Conservation (phyloP, 129 eudicot genomes). For the Heracleum sosnowskyi region DNA sequence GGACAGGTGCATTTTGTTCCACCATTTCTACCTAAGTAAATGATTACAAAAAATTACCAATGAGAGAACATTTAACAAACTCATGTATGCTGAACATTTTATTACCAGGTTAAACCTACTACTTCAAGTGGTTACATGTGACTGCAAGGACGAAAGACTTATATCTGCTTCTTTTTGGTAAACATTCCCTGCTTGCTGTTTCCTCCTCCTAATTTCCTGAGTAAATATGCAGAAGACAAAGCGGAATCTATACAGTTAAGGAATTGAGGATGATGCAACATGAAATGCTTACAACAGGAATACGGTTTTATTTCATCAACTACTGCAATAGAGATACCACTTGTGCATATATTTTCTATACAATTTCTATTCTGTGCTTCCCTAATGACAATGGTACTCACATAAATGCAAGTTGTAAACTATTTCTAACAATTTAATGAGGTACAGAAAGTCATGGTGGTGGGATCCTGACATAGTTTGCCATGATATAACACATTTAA, state of each 20-base stretch:
- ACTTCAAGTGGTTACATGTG: conserved; percentile 33
- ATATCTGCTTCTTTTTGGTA: conserved; percentile 32
- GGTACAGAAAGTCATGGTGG: not conserved
- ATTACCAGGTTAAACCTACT: not conserved
- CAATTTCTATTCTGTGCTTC: not conserved
- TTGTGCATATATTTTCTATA: not conserved
- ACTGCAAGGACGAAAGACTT: conserved; percentile 47
- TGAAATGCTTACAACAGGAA: not conserved
- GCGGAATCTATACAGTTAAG: not conserved
- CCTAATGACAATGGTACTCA: not conserved
- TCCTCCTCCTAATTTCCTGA: conserved; percentile 87
- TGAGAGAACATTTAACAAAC: not conserved
- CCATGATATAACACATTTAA: not conserved
- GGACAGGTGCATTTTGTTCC: conserved; percentile 64
- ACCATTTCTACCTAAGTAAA: conserved; percentile 54
- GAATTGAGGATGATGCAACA: not conserved
- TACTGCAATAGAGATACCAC: not conserved
- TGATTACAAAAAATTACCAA: not conserved
- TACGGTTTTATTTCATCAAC: not conserved
- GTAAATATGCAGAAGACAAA: conserved; percentile 10
- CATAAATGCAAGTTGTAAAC: not conserved
- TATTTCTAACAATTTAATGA: not conserved
- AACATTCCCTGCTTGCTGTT: conserved; percentile 45
- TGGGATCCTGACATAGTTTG: not conserved
- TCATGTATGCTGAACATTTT: not conserved